Conservation (phyloP, 2,329 filamentous ascomycete species). For the Talaromyces sp. region DNA sequence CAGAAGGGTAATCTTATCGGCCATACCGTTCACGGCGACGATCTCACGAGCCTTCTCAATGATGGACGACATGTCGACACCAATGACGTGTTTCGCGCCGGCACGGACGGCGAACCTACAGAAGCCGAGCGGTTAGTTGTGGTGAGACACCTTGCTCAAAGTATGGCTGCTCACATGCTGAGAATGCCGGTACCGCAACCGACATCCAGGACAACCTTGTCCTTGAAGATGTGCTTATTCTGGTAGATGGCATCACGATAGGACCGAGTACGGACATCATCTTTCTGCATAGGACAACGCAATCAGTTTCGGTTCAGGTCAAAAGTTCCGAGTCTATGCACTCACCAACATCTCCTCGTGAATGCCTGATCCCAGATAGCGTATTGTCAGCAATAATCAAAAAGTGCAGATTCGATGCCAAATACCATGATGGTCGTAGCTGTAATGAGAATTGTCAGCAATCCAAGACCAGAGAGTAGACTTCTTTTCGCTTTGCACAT, state of each 20-base stretch:
- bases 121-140: not conserved
- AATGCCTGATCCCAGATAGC: conserved; percentile 59
- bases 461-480: not conserved
- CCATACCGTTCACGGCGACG: conserved; percentile 84
- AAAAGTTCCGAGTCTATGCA: not conserved
- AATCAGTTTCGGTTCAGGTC: not conserved
- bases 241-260: conserved; percentile 98
- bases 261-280: conserved; percentile 92
- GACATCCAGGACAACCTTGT: conserved; percentile 84
- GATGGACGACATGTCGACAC: conserved; percentile 99
- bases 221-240: conserved; percentile 81
- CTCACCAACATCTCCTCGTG: conserved; percentile 97
- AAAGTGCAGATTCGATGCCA: conserved; percentile 7
- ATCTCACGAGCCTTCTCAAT: conserved; percentile 98
- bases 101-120: conserved; percentile 91
- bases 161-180: conserved; percentile 68
- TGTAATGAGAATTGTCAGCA: conserved; percentile 40
- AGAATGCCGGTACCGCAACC: conserved; percentile 95
- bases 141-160: not conserved
- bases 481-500: conserved; percentile 26
- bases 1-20: conserved; percentile 92
- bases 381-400: conserved; percentile 18
- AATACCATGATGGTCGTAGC: conserved; percentile 96
- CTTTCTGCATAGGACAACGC: conserved; percentile 63
- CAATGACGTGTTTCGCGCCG: conserved; percentile 96